Percentiles rank a stretch among this genome's conserved stretches.
Conservation (phyloP, 208 protist species). For the Vickermania spadyakhi region DNA sequence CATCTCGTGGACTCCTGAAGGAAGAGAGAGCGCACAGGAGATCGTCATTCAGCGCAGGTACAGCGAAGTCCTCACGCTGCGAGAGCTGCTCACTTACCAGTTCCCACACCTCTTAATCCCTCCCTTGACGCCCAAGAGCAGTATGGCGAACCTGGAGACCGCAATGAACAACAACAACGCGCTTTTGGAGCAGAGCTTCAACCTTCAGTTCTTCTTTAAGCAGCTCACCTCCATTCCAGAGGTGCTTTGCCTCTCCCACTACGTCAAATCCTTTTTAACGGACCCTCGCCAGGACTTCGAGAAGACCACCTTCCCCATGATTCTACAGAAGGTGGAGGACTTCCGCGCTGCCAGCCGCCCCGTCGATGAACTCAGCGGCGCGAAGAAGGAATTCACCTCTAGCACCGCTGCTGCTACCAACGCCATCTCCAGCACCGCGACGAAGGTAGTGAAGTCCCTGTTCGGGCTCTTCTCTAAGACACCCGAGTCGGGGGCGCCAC, state of each 20-base stretch:
- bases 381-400: constrained; percentile 25
- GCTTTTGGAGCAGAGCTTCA: constrained; percentile 38
- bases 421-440: constrained; percentile 44
- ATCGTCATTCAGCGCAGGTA: constrained; percentile 67
- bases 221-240: constrained; percentile 63
- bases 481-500: not conserved
- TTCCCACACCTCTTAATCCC: constrained; percentile 69
- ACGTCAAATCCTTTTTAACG: constrained; percentile 64
- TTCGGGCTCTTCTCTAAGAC: constrained; percentile 27
- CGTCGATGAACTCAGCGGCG: constrained; percentile 35
- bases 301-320: constrained; percentile 27
- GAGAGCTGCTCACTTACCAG: constrained; percentile 53
- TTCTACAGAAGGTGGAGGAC: constrained; percentile 27
- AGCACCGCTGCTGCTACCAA: constrained; percentile 35
- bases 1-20: not conserved
- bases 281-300: constrained; percentile 66
- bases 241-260: constrained; percentile 68
- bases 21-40: constrained; percentile 14
- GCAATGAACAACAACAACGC: constrained; percentile 46
- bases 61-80: constrained; percentile 69
- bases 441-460: constrained; percentile 45
- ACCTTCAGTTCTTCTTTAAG: constrained; percentile 59
- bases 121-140: constrained; percentile 66
- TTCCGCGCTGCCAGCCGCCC: constrained; percentile 28
- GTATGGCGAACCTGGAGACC: constrained; percentile 53